Evolutionary conservation across 116 monocot species (phyloP).

Genomic region (Thalassia testudinum): DNA sequence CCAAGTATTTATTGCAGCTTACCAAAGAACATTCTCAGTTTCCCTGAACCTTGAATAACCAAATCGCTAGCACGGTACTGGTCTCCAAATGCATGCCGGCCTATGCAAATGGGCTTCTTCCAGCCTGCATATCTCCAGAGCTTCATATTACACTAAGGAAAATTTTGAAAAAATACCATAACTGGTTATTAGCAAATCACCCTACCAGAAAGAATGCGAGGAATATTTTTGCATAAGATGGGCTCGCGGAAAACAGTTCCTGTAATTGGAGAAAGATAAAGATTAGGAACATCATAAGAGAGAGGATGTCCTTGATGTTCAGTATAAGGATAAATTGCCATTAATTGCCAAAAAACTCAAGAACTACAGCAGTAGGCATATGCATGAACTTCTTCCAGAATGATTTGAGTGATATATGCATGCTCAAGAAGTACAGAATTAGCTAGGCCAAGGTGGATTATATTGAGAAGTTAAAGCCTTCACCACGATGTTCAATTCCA

Average conservation of each 20-base stretch:
- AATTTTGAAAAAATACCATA: background rate
- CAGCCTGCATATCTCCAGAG: slow-evolving; percentile 28
- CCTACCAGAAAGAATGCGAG: slow-evolving; percentile 46
- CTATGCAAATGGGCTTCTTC: slow-evolving; percentile 83
- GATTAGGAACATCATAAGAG: no score
- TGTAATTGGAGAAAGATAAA: slow-evolving; percentile 2
- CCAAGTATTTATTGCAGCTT: slow-evolving; percentile 11
- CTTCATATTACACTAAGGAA: background rate
- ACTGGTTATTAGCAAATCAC: background rate
- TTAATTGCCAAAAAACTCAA: no score
- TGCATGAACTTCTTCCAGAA: no score
- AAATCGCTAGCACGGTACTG: slow-evolving; percentile 71
- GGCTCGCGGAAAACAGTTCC: slow-evolving; percentile 89
- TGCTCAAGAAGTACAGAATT: no score
- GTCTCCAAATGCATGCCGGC: slow-evolving; percentile 87
- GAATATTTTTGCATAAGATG: slow-evolving; percentile 67
- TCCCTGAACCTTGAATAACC: slow-evolving; percentile 58
- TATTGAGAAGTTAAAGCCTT: no score
- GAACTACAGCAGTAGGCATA: no score
- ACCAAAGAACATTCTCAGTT: slow-evolving; percentile 81
- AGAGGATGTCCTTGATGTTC: no score
- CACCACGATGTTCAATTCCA: no score
- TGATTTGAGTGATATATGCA: no score
- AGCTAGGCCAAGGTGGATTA: no score
- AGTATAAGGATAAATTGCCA: no score